A percentile compares a stretch with the other conserved stretches of the same genome.
Evolutionary conservation across 768 basidiomycete genomes (phyloP).

Genomic region (Tricholoma sp.): DNA sequence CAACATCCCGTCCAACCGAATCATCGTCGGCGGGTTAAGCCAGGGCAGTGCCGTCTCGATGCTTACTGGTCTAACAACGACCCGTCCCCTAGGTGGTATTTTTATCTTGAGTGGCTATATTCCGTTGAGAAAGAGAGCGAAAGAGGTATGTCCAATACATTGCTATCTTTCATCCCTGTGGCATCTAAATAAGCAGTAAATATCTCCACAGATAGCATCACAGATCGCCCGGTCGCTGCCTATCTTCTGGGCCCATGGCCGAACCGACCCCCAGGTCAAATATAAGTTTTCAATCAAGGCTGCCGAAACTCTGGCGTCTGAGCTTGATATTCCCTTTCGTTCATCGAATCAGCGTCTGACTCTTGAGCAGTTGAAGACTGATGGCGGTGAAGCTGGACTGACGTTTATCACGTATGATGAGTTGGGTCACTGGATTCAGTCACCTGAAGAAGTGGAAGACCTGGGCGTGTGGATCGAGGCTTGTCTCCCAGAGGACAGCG

Average conservation of each 20-base stretch:
- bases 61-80: conserved; percentile 47
- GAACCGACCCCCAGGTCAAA: conserved; percentile 52
- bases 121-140: conserved; percentile 48
- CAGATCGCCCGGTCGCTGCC: conserved; percentile 46
- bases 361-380: conserved; percentile 7
- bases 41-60: conserved; percentile 65
- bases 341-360: conserved; percentile 9
- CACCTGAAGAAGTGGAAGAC: conserved; percentile 19
- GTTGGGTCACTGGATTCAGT: conserved; percentile 23
- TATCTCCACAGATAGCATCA: conserved; percentile 38
- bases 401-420: conserved; percentile 21
- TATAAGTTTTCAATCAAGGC: conserved; percentile 43
- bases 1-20: conserved; percentile 50
- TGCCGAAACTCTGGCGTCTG: conserved; percentile 40
- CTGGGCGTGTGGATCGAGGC: conserved; percentile 20
- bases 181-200: conserved; percentile 1
- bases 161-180: neutral
- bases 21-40: conserved; percentile 72
- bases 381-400: conserved; percentile 14
- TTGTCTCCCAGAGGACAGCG: neutral
- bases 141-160: conserved; percentile 30
- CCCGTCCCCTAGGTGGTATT: conserved; percentile 52
- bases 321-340: conserved; percentile 38
- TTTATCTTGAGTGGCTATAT: conserved; percentile 61
- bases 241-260: conserved; percentile 77